Base-by-base conservation (phyloP, 1,284 basidiomycete genomes). In the Pseudomicrostroma phylloplanum region DNA sequence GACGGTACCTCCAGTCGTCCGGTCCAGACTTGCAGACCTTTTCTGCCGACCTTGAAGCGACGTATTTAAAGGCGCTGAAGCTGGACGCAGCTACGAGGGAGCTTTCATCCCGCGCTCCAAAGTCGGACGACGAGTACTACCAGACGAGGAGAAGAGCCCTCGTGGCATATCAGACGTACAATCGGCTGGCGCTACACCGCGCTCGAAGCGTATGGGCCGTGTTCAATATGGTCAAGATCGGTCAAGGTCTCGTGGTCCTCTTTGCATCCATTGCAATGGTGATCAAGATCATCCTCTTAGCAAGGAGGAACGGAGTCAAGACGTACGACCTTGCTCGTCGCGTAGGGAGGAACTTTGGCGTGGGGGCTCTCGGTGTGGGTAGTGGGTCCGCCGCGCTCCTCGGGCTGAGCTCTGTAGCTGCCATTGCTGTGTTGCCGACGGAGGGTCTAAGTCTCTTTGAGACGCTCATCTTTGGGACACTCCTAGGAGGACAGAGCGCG, bases 121-220 rank as follows among this genome's bases (percentile, higher is more conserved):
- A 36, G 30, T 36, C 30, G 9, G 59, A 59, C 48, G 41, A 59
- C 43, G 36, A 36, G 19, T 55, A n/a, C 40, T 54, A 46, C 4
- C 58, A 62, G 1, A 60, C 65, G 1, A 51, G 60, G 54, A 58
- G 63, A 13, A 57, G 15, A 1, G 69, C 73, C 11, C 59, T 67
- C 9, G 56, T 60, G 30, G 69, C 74, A 40, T 74, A 76, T 58
- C 65, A 65, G 59, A 80, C 81, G 25, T 92, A 88, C 73, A 86
- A 84, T 25, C 84, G 87, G 39, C 79, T 83, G 12, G 86, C 89
- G 2, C 83, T 96, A 41, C 81, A 82, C 0, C 84, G 84, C 1
- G 92, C 93, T 69, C 87, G 92, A 7, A 81, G 85, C 23, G 86
- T 96, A 58, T 99, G 96, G 96, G 94, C 96, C 0, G 90, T 90